These are phyloP conservation scores for Aspergillus quadrilineatus DNA, from an alignment of 2,329 filamentous ascomycete species.

Conservation along the genomic window DNA sequence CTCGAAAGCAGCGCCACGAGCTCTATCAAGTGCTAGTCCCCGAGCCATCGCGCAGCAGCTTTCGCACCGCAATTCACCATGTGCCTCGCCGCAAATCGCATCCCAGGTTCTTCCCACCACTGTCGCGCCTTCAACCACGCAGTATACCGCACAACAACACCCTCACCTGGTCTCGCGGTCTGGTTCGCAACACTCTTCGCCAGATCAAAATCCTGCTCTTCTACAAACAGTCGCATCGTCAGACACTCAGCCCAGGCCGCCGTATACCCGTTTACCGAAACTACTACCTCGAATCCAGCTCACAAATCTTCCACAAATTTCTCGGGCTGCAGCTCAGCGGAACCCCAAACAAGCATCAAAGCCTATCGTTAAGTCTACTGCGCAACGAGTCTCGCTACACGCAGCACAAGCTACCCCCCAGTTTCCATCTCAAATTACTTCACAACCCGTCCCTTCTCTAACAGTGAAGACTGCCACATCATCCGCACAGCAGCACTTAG, in stretches of 20 bases:
- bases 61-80: background rate
- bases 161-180: background rate
- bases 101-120: background rate
- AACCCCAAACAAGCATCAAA: background rate
- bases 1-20: background rate
- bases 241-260: background rate
- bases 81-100: background rate
- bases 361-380: background rate
- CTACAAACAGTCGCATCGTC: background rate
- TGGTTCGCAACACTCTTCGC: background rate
- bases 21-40: background rate
- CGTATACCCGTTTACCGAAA: background rate
- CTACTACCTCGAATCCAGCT: background rate
- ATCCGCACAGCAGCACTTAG: background rate
- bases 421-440: background rate
- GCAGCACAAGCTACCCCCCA: background rate
- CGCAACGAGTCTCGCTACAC: no score
- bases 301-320: background rate
- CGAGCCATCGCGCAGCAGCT: background rate
- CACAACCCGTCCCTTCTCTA: background rate
- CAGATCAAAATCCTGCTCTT: background rate
- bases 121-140: background rate
- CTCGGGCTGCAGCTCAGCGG: background rate
- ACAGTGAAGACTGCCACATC: background rate
- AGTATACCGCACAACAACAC: background rate